Base-by-base conservation (phyloP, 176 grass and related monocot genomes). In the Triticum dicoccoides region DNA sequence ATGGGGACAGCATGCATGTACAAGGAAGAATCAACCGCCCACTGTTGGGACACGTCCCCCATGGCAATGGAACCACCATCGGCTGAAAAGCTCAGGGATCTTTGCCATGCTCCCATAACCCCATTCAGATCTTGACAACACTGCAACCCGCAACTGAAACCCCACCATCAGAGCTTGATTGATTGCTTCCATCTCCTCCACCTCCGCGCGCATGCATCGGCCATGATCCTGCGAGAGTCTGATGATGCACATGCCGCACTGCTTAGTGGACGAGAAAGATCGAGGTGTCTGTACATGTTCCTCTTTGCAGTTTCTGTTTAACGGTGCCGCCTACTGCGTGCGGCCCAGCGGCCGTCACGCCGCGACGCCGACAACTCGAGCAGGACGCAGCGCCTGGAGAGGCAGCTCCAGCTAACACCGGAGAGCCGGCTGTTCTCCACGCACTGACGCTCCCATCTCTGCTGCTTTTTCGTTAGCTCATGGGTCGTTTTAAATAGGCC, bases 101-200 rank as follows among this genome's bases (percentile, higher is more conserved):
- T 37, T 85, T 69, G 83, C 83, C 52, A 58, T 41, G 80, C 61
- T 52, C 49, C 69, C 69, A 29, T 80, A 54, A 54, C 5, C 1
- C 51, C 51, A 54, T 54, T 81, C 89, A 76, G 85, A 76, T 37
- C 76, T 69, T 76, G 89, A 91, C 81, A 81, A 29, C 69, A 18
- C 69, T 54, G 76, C 69, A 84, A 91, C 74, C 68, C 62, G 51
- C 77, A 81, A 70, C 81, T 81, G 69, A 75, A 37, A 84, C 35
- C 21, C 18, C 69, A 87, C 69, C 49, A 70, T 35, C 6, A 41
- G 29, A 41, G 65, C 29, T 79, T 6, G 49, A 12, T 49, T 70
- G 65, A 21, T 79, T 6, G 51, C 23, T 49, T 70, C 8, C 80
- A 0, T 47, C 52, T 49, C 14, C 78, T 81, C 77, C 25, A 45